These are phyloP conservation scores for Mucuna pruriens DNA, from an alignment of 306 rosid species.

Conservation along the genomic window DNA sequence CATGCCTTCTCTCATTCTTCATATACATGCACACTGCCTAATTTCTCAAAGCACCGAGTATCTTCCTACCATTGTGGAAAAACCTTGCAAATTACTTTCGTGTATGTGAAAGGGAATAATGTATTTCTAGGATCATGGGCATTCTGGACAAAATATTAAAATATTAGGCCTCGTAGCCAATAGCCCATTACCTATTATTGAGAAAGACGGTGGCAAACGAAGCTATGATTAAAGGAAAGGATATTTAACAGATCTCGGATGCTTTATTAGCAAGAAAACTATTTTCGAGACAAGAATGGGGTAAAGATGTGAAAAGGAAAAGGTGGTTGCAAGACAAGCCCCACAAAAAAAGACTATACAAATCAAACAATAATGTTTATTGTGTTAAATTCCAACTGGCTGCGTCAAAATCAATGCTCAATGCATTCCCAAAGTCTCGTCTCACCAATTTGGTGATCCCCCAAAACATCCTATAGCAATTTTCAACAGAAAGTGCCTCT, in stretches of 20 bases:
- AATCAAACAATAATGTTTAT: conserved; percentile 35
- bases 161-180: conserved; percentile 36
- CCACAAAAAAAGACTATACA: conserved; percentile 14
- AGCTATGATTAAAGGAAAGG: conserved; percentile 41
- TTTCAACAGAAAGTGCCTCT: conserved; percentile 41
- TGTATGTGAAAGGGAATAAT: conserved; percentile 25
- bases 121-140: conserved; percentile 21
- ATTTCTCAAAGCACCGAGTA: conserved; percentile 24
- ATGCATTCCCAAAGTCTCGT: conserved; percentile 34
- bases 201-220: conserved; percentile 38
- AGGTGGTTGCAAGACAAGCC: conserved; percentile 30
- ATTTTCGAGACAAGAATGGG: conserved; percentile 36
- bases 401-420: conserved; percentile 37
- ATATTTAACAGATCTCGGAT: conserved; percentile 40
- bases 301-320: conserved; percentile 38
- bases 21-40: conserved; percentile 29
- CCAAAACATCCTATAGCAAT: conserved; percentile 27
- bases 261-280: conserved; percentile 49
- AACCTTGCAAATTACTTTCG: conserved; percentile 15
- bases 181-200: conserved; percentile 22
- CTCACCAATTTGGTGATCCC: conserved; percentile 38
- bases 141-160: conserved; percentile 14
- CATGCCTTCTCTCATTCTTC: conserved; percentile 13
- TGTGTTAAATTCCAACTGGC: conserved; percentile 42
- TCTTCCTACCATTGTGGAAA: background rate